Conservation (phyloP, 495 filamentous ascomycete genomes). For the Massariosphaeria phaeospora region DNA sequence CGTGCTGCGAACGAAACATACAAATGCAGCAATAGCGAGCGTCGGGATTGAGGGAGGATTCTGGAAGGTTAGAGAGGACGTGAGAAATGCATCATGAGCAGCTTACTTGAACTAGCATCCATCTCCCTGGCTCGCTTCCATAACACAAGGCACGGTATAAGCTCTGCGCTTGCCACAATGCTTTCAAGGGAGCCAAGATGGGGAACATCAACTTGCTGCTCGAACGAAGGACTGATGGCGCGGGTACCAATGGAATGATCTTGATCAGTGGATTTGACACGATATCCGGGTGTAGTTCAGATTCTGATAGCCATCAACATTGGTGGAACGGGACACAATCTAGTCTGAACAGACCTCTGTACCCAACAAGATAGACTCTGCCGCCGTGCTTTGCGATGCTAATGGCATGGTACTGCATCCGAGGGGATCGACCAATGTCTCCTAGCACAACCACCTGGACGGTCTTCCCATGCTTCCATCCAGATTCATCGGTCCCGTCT, state of each 20-base stretch:
- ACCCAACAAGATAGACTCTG: slow-evolving; percentile 80
- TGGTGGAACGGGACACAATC: background rate
- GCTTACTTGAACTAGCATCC: slow-evolving; percentile 72
- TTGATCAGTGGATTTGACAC: slow-evolving; percentile 58
- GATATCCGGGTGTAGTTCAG: slow-evolving; percentile 72
- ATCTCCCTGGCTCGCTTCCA: slow-evolving; percentile 62
- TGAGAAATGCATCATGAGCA: background rate
- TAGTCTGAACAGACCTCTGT: slow-evolving; percentile 56
- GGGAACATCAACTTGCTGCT: slow-evolving; percentile 72
- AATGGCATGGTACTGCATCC: slow-evolving; percentile 98
- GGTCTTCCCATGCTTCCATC: slow-evolving; percentile 42
- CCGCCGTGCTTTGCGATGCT: slow-evolving; percentile 83
- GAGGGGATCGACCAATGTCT: slow-evolving; percentile 90
- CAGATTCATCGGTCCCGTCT: slow-evolving; percentile 6
- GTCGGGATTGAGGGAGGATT: slow-evolving; percentile 96
- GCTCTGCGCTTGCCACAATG: slow-evolving; percentile 68
- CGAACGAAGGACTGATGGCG: slow-evolving; percentile 60
- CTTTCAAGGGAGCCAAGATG: slow-evolving; percentile 77
- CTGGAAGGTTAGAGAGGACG: slow-evolving; percentile 41
- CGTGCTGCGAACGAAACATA: slow-evolving; percentile 74
- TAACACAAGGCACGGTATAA: slow-evolving; percentile 71
- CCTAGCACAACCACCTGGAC: slow-evolving; percentile 93
- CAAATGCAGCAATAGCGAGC: slow-evolving; percentile 63
- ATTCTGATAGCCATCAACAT: slow-evolving; percentile 44
- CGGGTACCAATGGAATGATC: slow-evolving; percentile 59